These are phyloP conservation scores for Ceratopteris richardii DNA, from an alignment of 75 land plant species.

Conservation along the genomic window DNA sequence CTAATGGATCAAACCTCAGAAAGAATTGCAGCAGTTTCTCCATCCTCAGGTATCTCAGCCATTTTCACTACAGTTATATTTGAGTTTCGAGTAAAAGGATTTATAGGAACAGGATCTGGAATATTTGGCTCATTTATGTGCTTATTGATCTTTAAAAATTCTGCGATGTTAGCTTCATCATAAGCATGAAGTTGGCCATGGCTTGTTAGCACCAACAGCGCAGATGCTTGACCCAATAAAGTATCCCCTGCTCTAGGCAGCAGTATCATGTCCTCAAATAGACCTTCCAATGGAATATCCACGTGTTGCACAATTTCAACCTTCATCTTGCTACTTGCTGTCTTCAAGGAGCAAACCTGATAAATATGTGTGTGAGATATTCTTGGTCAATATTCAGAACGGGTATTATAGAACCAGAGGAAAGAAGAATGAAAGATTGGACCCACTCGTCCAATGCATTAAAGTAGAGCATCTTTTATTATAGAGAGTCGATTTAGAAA, in stretches of 20 bases:
- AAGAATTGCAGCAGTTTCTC: conserved; percentile 19
- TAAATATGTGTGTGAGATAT: no score
- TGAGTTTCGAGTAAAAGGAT: conserved; percentile 50
- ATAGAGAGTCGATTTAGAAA: no score
- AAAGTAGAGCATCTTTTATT: no score
- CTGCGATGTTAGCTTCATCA: conserved; percentile 16
- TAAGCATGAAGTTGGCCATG: conserved; percentile 78
- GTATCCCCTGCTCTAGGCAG: conserved; percentile 33
- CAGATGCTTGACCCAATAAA: conserved; percentile 15
- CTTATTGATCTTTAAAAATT: conserved; percentile 6
- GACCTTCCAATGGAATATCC: conserved; percentile 67
- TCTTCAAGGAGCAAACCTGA: background rate
- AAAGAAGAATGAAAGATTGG: no score
- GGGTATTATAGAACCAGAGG: no score
- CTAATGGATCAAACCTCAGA: conserved; percentile 36
- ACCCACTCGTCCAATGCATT: no score
- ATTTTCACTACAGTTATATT: conserved; percentile 46
- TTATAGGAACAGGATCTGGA: no score
- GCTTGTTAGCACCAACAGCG: conserved; percentile 61
- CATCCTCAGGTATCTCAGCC: conserved; percentile 18
- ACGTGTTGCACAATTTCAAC: background rate
- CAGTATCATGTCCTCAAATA: conserved; percentile 78
- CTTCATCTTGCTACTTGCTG: background rate
- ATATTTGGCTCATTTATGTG: conserved; percentile 38
- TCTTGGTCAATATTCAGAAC: no score